Evolutionary conservation across 179 eudicot species (phyloP), one percentile per base, ranked within the genome.

Genomic region (Patellifolia procumbens): DNA sequence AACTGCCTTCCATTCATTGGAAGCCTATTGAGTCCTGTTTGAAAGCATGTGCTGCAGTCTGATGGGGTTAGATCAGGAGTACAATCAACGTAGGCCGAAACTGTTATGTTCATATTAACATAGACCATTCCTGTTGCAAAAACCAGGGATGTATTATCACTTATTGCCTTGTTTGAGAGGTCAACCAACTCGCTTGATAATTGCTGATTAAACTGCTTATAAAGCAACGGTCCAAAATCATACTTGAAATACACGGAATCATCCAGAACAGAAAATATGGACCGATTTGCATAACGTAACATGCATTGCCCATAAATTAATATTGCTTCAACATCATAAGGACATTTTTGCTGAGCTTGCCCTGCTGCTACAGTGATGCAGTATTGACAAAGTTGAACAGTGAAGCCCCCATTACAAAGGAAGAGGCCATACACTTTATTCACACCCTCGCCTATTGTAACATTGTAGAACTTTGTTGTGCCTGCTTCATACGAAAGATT

Each of bases 201-300:
- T 26, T 68, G 73, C 73, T 67, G 73, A 76, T 68, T 17, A 46
- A 35, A 76, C 79, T 56, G 55, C 45, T 76, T 39, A 51, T 66
- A 76, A 37, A 0, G 35, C 15, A 16, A 2, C 11, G 79, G 45
- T 66, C 73, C 79, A 76, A 7, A 68, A n/a, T 76, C 73, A 17
- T 6, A 53, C 13, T 26, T 43, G 46, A 53, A 55, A 35, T 76
- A 24, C 13, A 68, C 39, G 7, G 74, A 76, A 39, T 37, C 66
- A 55, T 76, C 73, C 73, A 17, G 24, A 39, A 55, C 8, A 22
- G 73, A 56, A 56, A 68, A 53, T 35, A 76, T 76, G 66, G 66
- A 39, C 20, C 31, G 65, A 31, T 67, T 68, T 67, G 79, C 37
- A 76, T 68, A 76, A 45, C 79, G 79, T 68, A 76, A 2, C 79